Percentiles rank a stretch among this genome's conserved stretches.
These are phyloP conservation scores for Paraconiothyrium sp. DNA, from an alignment of 2,329 filamentous ascomycete genomes.

Conservation along the genomic window DNA sequence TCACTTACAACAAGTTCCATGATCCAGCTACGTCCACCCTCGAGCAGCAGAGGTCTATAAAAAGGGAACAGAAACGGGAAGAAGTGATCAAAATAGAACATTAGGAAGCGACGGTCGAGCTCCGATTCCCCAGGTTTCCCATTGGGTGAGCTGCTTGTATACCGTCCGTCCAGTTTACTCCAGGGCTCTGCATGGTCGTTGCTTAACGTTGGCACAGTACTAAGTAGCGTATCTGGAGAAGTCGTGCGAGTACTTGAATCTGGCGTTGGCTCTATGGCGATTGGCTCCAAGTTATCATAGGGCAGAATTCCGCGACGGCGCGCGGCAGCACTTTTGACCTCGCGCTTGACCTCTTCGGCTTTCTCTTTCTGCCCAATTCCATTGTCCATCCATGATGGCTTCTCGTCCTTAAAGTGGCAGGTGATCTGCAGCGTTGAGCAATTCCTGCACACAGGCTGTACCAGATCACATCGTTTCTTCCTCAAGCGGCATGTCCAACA, in stretches of 20 bases:
- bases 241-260: slow-evolving; percentile 5
- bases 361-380: slow-evolving; percentile 14
- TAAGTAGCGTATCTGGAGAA: slow-evolving; percentile 11
- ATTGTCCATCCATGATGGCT: slow-evolving; percentile 18
- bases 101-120: slow-evolving; percentile 19
- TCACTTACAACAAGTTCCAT: slow-evolving; percentile 11
- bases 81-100: slow-evolving; percentile 14
- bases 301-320: slow-evolving; percentile 8
- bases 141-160: slow-evolving; percentile 6
- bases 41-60: slow-evolving; percentile 8
- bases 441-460: slow-evolving; percentile 60
- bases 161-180: not conserved
- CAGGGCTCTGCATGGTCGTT: slow-evolving; percentile 11
- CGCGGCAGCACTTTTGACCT: slow-evolving; percentile 18
- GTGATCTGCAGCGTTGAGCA: slow-evolving; percentile 65
- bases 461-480: slow-evolving; percentile 62
- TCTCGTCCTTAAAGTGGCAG: slow-evolving; percentile 12
- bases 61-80: slow-evolving; percentile 14
- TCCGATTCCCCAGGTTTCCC: slow-evolving; percentile 13
- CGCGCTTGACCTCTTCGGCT: slow-evolving; percentile 19
- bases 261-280: slow-evolving; percentile 3
- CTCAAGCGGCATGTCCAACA: slow-evolving; percentile 21
- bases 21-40: slow-evolving; percentile 8
- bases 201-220: slow-evolving; percentile 10
- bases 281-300: slow-evolving; percentile 16